Evolutionary conservation across 2,329 filamentous ascomycete species (phyloP).

Genomic region (Sporothrix schenckii): DNA sequence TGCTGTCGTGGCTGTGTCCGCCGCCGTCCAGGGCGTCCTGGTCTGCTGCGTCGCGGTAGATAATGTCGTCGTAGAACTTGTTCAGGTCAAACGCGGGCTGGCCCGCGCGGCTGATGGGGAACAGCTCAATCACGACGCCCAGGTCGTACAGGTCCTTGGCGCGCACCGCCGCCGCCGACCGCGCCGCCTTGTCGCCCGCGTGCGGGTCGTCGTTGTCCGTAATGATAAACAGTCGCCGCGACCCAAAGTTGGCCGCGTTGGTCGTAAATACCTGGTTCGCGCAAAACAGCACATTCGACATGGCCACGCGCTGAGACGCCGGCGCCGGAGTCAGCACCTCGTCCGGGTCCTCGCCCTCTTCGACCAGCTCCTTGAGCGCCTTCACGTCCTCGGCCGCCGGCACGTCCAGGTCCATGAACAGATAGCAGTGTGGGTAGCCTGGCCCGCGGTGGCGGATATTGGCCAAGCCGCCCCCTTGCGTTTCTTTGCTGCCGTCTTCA

Average conservation of each 20-base stretch:
- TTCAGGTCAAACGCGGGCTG: slow-evolving; percentile 71
- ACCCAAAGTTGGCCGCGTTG: slow-evolving; percentile 91
- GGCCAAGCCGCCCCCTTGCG: neutral
- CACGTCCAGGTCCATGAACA: slow-evolving; percentile 84
- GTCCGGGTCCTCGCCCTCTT: slow-evolving; percentile 73
- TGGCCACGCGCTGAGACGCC: slow-evolving; percentile 65
- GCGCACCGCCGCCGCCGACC: slow-evolving; percentile 77
- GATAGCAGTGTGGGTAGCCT: slow-evolving; percentile 87
- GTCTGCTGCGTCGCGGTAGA: slow-evolving; percentile 76
- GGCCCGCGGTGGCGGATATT: slow-evolving; percentile 46
- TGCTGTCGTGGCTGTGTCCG: slow-evolving; percentile 36
- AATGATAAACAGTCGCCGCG: slow-evolving; percentile 89
- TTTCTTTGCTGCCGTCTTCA: slow-evolving; percentile 49
- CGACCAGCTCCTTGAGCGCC: slow-evolving; percentile 71
- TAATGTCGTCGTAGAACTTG: slow-evolving; percentile 94
- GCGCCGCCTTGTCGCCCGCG: slow-evolving; percentile 68
- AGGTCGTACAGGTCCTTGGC: slow-evolving; percentile 96
- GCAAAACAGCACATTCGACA: slow-evolving; percentile 90
- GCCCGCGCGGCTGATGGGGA: slow-evolving; percentile 75
- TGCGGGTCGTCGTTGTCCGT: slow-evolving; percentile 93
- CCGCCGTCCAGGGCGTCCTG: slow-evolving; percentile 58
- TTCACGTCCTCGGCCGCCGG: slow-evolving; percentile 88
- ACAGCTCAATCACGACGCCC: slow-evolving; percentile 87
- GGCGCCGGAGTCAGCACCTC: slow-evolving; percentile 68
- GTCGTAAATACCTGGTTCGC: slow-evolving; percentile 97